Evolutionary conservation across 345 rosid species (phyloP), one percentile per base, ranked within the genome.

Genomic region (Hevea brasiliensis): DNA sequence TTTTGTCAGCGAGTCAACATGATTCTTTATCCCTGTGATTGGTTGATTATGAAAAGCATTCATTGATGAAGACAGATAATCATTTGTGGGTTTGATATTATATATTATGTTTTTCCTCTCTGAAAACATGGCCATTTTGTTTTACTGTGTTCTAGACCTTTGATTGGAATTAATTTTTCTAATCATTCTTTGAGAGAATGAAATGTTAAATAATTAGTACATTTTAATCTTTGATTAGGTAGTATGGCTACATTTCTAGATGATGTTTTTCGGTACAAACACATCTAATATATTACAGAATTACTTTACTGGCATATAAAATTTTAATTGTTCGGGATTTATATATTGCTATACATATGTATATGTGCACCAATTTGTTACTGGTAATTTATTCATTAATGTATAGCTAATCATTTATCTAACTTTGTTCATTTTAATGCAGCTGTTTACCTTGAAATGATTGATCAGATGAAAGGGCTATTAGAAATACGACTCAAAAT

Each of bases 391-490:
- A 56, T 54, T 53, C 27, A 57, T 58, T 8, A 51, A 75, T 58
- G 67, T 74, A 12, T 51, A 50, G 32, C 58, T 71, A 18, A 75
- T 58, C 18, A 57, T 23, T 53, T 73, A 12, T 61, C 15, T 67
- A 71, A 63, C 65, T 45, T 56, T 8, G 27, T 9, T 47, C 60
- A 29, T 57, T 45, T 82, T 75, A 65, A 62, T 80, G 85, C 90
- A 94, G 98, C 99, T 69, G 99, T 97, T 81, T 94, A 90, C 82
- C 98, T 89, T 70, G 83, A 86, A 77, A 88, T 89, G 96, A 90
- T 94, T 81, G 86, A 88, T 75, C 93, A 83, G 78, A 90, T 94
- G 91, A 92, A 88, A 78, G 97, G 89, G 45, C 80, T 94, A 59
- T 81, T 90, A n/a, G n/a, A n/a, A n/a, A n/a, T n/a, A n/a, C n/a